phyloP scores from a whole-genome alignment of 2,329 filamentous ascomycete genomes.

The Verticillium longisporum region DNA sequence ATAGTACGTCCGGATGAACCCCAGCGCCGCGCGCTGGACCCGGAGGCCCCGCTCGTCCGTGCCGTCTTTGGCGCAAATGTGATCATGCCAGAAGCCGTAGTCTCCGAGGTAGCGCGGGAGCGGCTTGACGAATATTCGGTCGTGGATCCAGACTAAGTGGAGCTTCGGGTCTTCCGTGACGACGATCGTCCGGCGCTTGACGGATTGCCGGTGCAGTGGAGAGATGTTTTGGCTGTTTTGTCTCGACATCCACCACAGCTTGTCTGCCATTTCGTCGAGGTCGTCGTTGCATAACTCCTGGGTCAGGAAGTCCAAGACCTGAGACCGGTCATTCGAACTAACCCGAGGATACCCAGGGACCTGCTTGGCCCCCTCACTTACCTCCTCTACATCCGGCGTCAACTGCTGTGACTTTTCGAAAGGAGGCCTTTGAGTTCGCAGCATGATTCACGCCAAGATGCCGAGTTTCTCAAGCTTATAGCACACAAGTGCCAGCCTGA shows the following conservation, averaged over 20 bases:
- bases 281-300: constrained; percentile 8
- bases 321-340: neutral
- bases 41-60: neutral
- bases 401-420: neutral
- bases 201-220: neutral
- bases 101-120: neutral
- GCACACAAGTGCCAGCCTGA: neutral
- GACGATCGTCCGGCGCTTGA: neutral
- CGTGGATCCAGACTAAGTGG: neutral
- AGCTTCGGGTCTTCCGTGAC: neutral
- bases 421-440: neutral
- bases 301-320: constrained; percentile 3
- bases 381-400: neutral
- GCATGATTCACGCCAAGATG: neutral
- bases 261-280: constrained; percentile 5
- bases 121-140: neutral
- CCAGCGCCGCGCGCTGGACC: constrained; percentile 15
- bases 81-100: neutral
- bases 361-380: neutral
- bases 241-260: constrained; percentile 4
- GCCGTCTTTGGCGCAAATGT: neutral
- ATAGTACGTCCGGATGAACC: constrained; percentile 24
- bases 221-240: neutral
- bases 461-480: neutral
- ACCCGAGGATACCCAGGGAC: constrained; percentile 8